Base-by-base conservation (phyloP, 2,329 filamentous ascomycete genomes). In the Dactylonectria macrodidyma region DNA sequence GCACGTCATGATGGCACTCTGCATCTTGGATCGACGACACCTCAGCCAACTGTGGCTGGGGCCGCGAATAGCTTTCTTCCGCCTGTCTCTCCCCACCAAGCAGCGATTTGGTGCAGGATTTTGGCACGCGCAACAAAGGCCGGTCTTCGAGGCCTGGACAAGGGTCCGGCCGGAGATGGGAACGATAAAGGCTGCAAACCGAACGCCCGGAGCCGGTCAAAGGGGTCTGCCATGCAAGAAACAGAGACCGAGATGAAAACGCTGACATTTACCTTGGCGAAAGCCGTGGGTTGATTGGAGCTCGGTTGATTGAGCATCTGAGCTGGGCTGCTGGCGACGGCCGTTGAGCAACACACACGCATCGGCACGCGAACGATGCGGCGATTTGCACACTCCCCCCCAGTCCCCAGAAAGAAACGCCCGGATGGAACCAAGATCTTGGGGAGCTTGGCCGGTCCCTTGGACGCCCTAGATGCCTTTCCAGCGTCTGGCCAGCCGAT, bases 1-100 rank as follows among this genome's bases (percentile, higher is more conserved):
- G 66, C 73, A 75, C 68, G 71, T 72, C 73, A 76, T 73, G 67
- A 63, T 65, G 60, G 67, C 64, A 59, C 58, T 68, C 64, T 54
- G 56, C 62, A 67, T 63, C 62, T 57, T 57, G 62, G 72, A 74
- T 75, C 71, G 61, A 70, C 71, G 61, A 70, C 66, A 68, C 63
- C 66, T 65, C 72, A 67, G 66, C 68, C 71, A 65, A 67, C 58
- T 71, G 73, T 76, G 67, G 74, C 72, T 76, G 66, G 57, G 65
- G 51, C 51, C n/a, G 36, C 51, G 51, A 68, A 68, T 70, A 61
- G 26, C 26, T 30, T 30, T 30, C 7, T 7, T 30, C 26, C 26
- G 26, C 26, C 26, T 30, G 26, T 30, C 26, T 30, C 7, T 30
- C 26, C 66, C 61, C 66, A 69, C 72, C 73, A 68, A 52, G 51